These are phyloP conservation scores for Cynanchum wilfordii DNA, from an alignment of 257 asterid species.

Conservation along the genomic window DNA sequence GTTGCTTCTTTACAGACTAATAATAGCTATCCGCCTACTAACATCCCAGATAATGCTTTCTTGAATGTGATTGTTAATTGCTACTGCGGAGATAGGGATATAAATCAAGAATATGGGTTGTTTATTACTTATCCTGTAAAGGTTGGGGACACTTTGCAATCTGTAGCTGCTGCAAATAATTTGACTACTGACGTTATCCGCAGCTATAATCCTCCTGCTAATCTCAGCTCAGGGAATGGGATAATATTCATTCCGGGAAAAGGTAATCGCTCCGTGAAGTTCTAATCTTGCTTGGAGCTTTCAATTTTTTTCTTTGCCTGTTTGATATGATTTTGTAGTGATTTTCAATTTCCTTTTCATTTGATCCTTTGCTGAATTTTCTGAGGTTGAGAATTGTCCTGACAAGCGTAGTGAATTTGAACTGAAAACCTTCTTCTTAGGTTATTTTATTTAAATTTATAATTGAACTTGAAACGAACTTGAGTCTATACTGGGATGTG, in stretches of 20 bases:
- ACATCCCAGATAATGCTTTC: constrained; percentile 47
- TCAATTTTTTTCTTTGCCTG: not conserved
- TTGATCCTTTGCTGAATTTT: not conserved
- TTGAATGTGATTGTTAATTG: constrained; percentile 70
- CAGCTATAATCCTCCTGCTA: constrained; percentile 51
- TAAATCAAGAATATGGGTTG: constrained; percentile 56
- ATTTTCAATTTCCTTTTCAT: not conserved
- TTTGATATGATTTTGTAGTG: not conserved
- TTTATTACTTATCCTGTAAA: constrained; percentile 71
- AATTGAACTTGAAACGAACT: not conserved
- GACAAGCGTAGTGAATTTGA: not conserved
- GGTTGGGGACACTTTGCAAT: constrained; percentile 41
- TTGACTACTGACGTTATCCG: constrained; percentile 41
- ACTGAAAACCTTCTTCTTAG: not conserved
- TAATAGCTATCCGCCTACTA: constrained; percentile 35
- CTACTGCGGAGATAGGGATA: constrained; percentile 60
- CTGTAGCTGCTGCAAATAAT: constrained; percentile 47
- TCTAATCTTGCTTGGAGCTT: not conserved
- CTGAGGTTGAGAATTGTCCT: not conserved
- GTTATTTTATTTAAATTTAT: not conserved
- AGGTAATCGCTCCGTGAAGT: constrained; percentile 33
- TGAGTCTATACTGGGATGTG: not conserved
- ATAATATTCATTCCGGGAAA: constrained; percentile 64
- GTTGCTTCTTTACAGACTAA: constrained; percentile 28
- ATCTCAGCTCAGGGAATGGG: constrained; percentile 44